These are phyloP conservation scores for Colletotrichum sp. DNA, from an alignment of 2,329 filamentous ascomycete genomes.

Conservation along the genomic window DNA sequence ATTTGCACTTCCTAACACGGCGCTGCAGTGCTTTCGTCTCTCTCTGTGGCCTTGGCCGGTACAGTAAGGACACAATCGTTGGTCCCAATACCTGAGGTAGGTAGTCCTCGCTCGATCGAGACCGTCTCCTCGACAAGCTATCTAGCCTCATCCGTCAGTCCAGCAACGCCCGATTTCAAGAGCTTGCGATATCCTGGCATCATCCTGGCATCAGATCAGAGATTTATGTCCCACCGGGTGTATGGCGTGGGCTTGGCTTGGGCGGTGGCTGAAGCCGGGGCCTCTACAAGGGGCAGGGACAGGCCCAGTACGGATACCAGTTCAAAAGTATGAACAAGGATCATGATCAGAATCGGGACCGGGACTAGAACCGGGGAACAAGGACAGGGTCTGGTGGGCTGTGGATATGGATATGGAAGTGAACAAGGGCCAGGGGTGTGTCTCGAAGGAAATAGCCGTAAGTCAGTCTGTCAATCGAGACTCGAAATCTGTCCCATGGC, in stretches of 20 bases:
- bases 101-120: neutral
- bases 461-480: neutral
- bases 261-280: slow-evolving; percentile 6
- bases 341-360: neutral
- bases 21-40: neutral
- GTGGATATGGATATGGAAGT: neutral
- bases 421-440: neutral
- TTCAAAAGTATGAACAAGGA: neutral
- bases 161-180: slow-evolving; percentile 15
- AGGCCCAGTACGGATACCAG: neutral
- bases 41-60: neutral
- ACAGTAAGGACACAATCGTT: neutral
- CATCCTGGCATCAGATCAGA: slow-evolving; percentile 22
- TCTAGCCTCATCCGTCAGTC: slow-evolving; percentile 13
- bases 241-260: slow-evolving; percentile 18
- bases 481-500: neutral
- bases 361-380: neutral
- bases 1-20: neutral
- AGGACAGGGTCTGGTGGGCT: neutral
- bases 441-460: neutral
- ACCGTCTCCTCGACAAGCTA: neutral
- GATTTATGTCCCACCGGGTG: slow-evolving; percentile 2
- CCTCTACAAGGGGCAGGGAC: slow-evolving; percentile 3
- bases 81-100: neutral
- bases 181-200: slow-evolving; percentile 11